Evolutionary conservation across 352 stramenopile species (phyloP), one percentile per base, ranked within the genome.

Genomic region (Saprolegnia diclina): DNA sequence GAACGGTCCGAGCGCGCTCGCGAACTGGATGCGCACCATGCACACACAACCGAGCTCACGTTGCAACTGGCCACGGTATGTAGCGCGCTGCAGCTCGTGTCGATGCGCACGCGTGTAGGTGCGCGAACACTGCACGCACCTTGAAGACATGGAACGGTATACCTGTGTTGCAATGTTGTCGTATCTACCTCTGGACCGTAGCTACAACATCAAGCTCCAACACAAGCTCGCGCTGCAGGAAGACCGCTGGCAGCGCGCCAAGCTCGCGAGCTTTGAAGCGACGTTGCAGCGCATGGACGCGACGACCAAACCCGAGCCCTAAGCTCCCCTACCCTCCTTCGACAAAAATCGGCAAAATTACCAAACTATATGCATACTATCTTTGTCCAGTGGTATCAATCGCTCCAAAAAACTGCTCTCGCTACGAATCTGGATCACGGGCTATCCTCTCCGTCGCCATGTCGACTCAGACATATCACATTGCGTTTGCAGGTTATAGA

Each of bases 211-310:
- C 24, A 29, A 54, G 24, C 46, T 54, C n/a, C n/a, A 54, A 29
- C 46, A 54, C 46, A 54, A 29, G 46, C 24, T 54, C 2, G 46
- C 46, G 46, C n/a, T 54, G n/a, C 46, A 54, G 24, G 24, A 54
- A 54, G 46, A 54, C n/a, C 46, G 46, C n/a, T 54, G 46, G n/a
- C 46, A 54, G 24, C 46, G 24, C n/a, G 46, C 46, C 46, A 54
- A 54, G 24, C 46, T 54, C 24, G n/a, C n/a, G n/a, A 54, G 5
- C n/a, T 54, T 54, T 54, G 46, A 54, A 54, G n/a, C n/a, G 24
- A 29, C 24, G n/a, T 5, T 54, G 46, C n/a, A 54, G n/a, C 46
- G 46, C 24, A 54, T 54, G 46, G 29, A 35, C 29, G 29, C 29
- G 29, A 5, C 29, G 29, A 35, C 29, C 2, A 35, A 35, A 35